Conservation (phyloP, 331 rosid genomes). For the Acacia concinna region DNA sequence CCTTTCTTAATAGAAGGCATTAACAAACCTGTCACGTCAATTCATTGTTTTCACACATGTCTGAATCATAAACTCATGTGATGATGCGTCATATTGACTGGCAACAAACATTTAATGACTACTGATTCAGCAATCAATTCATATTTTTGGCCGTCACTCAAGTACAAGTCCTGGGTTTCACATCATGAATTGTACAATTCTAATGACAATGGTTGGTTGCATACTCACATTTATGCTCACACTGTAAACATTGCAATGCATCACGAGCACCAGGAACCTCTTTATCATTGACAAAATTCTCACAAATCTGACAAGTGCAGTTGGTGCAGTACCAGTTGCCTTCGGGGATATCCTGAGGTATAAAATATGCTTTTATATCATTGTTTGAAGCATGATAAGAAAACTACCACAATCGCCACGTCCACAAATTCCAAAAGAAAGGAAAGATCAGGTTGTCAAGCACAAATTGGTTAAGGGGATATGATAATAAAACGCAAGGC, state of each 20-base stretch:
- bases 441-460: background rate
- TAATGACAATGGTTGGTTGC: background rate
- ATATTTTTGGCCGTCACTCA: background rate
- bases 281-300: constrained; percentile 63
- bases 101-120: background rate
- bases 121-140: background rate
- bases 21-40: background rate
- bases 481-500: constrained; percentile 18
- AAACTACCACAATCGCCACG: constrained; percentile 15
- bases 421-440: constrained; percentile 23
- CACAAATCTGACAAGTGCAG: constrained; percentile 91
- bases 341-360: constrained; percentile 88
- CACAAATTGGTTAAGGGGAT: background rate
- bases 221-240: constrained; percentile 85
- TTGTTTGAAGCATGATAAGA: constrained; percentile 30
- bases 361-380: constrained; percentile 28
- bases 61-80: background rate
- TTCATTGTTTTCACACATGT: background rate
- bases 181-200: background rate
- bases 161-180: background rate
- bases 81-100: background rate
- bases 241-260: constrained; percentile 82
- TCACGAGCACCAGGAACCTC: constrained; percentile 53
- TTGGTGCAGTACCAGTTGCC: constrained; percentile 94
- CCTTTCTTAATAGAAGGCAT: background rate